Evolutionary conservation across 2,329 filamentous ascomycete species (phyloP).

Genomic region (Didymosphaeria variabile): DNA sequence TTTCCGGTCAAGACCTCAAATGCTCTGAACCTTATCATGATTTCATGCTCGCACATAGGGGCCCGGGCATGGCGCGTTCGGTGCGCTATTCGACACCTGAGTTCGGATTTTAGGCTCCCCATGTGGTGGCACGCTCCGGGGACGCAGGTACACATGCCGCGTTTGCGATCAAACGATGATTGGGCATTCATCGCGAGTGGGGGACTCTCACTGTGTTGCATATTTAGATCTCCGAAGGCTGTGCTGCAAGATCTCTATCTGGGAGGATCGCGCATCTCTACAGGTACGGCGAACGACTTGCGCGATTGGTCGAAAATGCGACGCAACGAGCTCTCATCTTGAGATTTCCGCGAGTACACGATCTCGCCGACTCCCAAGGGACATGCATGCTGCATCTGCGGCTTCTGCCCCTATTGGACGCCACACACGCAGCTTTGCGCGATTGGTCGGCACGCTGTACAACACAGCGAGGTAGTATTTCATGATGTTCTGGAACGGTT

Average conservation of each 20-base stretch:
- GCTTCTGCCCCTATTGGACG: neutral
- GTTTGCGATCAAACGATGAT: neutral
- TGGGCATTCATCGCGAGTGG: neutral
- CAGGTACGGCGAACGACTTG: neutral
- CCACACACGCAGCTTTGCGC: no score
- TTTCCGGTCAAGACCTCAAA: neutral
- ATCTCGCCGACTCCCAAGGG: neutral
- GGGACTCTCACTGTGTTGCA: neutral
- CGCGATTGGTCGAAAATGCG: conserved; percentile 2
- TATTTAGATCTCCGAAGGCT: neutral
- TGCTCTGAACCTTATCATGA: neutral
- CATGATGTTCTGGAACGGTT: no score
- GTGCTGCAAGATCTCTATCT: neutral
- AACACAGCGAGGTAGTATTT: no score
- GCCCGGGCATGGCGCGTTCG: neutral
- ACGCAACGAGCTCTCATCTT: neutral
- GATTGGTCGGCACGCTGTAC: no score
- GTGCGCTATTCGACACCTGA: conserved; percentile 1
- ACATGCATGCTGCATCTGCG: neutral
- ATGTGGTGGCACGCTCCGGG: neutral
- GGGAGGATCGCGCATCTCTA: no score
- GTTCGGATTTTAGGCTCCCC: neutral
- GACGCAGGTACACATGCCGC: neutral
- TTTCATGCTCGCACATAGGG: neutral
- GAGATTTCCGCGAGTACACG: neutral